Evolutionary conservation across 1,139 yeast species (phyloP).

Genomic region (Taiozyma sp.): DNA sequence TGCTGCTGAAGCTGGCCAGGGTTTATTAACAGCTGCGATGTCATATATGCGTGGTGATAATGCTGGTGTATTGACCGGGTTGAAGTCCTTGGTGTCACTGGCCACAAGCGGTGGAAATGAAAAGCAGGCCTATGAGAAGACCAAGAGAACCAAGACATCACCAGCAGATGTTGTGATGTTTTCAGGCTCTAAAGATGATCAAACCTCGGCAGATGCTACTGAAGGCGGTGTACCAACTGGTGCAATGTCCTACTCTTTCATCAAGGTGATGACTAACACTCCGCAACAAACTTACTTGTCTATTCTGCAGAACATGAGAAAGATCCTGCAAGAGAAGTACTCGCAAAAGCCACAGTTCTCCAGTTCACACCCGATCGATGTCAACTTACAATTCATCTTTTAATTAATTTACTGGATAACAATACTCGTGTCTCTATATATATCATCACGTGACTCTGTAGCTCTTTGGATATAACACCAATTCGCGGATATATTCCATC

Average conservation of each 20-base stretch:
- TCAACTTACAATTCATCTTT: slow-evolving; percentile 41
- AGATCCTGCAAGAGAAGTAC: slow-evolving; percentile 44
- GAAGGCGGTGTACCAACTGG: slow-evolving; percentile 82
- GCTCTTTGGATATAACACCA: neutral
- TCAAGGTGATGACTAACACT: slow-evolving; percentile 42
- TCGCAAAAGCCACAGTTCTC: slow-evolving; percentile 63
- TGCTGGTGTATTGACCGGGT: slow-evolving; percentile 44
- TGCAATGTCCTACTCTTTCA: slow-evolving; percentile 85
- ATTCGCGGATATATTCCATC: neutral
- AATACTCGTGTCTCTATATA: too few species aligned
- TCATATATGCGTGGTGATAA: slow-evolving; percentile 71
- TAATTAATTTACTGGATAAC: neutral
- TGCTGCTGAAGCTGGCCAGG: slow-evolving; percentile 78
- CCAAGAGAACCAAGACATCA: slow-evolving; percentile 59
- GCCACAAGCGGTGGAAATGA: slow-evolving; percentile 32
- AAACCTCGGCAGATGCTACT: slow-evolving; percentile 42
- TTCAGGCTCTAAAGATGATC: slow-evolving; percentile 90
- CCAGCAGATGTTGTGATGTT: slow-evolving; percentile 86
- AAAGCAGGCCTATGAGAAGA: slow-evolving; percentile 35
- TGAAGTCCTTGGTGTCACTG: slow-evolving; percentile 45
- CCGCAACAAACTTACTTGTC: slow-evolving; percentile 52
- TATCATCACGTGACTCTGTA: neutral
- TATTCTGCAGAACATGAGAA: slow-evolving; percentile 52
- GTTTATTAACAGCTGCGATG: slow-evolving; percentile 63
- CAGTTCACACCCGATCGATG: slow-evolving; percentile 58